Conservation (phyloP, 2,329 filamentous ascomycete species). For the Paecilomyces dactylethromorphus region DNA sequence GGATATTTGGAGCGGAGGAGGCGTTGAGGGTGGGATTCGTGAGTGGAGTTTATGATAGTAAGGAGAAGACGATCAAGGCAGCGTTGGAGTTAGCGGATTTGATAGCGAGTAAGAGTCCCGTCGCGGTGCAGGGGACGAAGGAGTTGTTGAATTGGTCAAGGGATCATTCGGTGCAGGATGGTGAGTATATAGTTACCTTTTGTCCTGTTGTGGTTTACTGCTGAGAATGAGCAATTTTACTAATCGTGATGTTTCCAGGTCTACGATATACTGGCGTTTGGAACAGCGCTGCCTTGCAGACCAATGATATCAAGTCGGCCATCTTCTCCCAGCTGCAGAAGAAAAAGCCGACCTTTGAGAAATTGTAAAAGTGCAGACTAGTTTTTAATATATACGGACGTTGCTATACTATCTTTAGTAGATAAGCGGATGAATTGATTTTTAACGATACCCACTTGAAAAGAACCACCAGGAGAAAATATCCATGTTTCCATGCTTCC, state of each 20-base stretch:
- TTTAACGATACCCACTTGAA: too few species aligned
- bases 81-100: conserved; percentile 58
- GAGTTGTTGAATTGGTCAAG: conserved; percentile 75
- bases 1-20: conserved; percentile 39
- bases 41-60: conserved; percentile 36
- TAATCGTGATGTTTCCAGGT: conserved; percentile 35
- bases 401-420: too few species aligned
- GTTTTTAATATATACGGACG: not conserved
- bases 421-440: too few species aligned
- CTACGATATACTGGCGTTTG: conserved; percentile 79
- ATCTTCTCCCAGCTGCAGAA: conserved; percentile 71
- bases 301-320: conserved; percentile 66
- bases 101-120: conserved; percentile 75
- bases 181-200: conserved; percentile 43
- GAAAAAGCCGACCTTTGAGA: conserved; percentile 75
- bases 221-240: not conserved
- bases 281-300: conserved; percentile 81
- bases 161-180: conserved; percentile 71
- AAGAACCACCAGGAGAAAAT: too few species aligned
- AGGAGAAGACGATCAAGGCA: conserved; percentile 56
- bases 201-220: not conserved
- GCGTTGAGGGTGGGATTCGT: conserved; percentile 39
- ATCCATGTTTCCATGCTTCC: too few species aligned
- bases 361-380: conserved; percentile 50
- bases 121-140: conserved; percentile 83